Evolutionary conservation across 768 basidiomycete genomes (phyloP).

Genomic region (Termitomyces sp.): DNA sequence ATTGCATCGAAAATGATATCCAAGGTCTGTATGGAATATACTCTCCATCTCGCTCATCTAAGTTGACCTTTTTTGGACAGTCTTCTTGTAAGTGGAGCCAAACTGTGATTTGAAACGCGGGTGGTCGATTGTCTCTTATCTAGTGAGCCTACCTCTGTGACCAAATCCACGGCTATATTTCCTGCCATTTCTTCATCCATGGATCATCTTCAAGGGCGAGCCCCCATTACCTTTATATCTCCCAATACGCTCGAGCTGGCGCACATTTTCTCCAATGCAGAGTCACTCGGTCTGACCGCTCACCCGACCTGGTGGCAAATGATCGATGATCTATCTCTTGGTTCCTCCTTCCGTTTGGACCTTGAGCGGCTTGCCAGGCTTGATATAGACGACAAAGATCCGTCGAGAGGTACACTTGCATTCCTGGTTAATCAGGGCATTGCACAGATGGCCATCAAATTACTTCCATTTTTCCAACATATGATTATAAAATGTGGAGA

Average conservation of each 20-base stretch:
- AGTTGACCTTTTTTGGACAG: constrained; percentile 28
- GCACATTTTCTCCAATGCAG: constrained; percentile 42
- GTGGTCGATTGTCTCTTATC: background rate
- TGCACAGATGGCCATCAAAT: constrained; percentile 72
- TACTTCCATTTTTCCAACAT: constrained; percentile 81
- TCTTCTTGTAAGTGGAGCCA: constrained; percentile 59
- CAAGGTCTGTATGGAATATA: constrained; percentile 39
- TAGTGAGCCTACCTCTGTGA: constrained; percentile 91
- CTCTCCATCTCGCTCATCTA: background rate
- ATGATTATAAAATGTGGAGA: constrained; percentile 83
- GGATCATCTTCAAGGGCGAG: constrained; percentile 14
- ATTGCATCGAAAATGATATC: constrained; percentile 43
- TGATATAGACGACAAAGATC: constrained; percentile 33
- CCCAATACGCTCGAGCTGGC: constrained; percentile 83
- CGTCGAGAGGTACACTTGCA: constrained; percentile 38
- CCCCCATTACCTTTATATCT: constrained; percentile 67
- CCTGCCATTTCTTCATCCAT: constrained; percentile 46
- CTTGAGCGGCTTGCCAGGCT: constrained; percentile 54
- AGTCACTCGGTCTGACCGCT: constrained; percentile 42
- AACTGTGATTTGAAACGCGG: background rate
- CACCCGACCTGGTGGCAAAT: constrained; percentile 58
- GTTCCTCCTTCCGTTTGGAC: constrained; percentile 58
- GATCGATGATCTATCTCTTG: constrained; percentile 62
- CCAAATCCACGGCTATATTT: constrained; percentile 70
- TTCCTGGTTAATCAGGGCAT: constrained; percentile 69